phyloP scores from a whole-genome alignment of 2,329 filamentous ascomycete genomes.

The Colletotrichum lindemuthianum region DNA sequence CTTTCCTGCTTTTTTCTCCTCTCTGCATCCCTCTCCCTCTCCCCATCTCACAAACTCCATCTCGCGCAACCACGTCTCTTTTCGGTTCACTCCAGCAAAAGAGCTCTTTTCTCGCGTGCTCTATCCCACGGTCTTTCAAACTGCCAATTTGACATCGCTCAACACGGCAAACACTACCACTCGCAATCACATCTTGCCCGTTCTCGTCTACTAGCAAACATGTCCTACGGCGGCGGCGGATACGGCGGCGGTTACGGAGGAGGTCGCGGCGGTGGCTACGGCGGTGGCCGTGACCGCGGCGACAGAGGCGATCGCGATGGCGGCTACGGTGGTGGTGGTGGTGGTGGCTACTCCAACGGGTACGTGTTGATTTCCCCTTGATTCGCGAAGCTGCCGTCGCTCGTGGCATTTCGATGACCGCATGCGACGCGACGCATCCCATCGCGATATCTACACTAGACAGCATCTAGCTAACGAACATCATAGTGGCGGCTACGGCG shows the following conservation, averaged over 20 bases:
- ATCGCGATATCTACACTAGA: constrained; percentile 20
- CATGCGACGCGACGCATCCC: background rate
- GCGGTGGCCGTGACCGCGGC: constrained; percentile 42
- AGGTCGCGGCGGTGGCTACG: constrained; percentile 46
- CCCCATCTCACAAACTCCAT: constrained; percentile 31
- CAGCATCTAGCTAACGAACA: constrained; percentile 47
- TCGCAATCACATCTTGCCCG: constrained; percentile 9
- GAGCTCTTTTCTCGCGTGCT: constrained; percentile 15
- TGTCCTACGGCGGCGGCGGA: constrained; percentile 57
- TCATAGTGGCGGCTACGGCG: constrained; percentile 47
- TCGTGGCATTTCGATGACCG: background rate
- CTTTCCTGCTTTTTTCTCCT: constrained; percentile 11
- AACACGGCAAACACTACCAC: constrained; percentile 7
- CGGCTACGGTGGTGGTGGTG: constrained; percentile 43
- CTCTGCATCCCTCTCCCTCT: constrained; percentile 31
- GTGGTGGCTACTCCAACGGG: constrained; percentile 55
- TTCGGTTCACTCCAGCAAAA: constrained; percentile 31
- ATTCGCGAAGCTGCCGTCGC: constrained; percentile 43
- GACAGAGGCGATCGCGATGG: constrained; percentile 41
- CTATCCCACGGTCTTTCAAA: constrained; percentile 26
- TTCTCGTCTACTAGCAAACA: constrained; percentile 41
- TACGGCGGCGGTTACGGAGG: constrained; percentile 44
- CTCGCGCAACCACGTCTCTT: constrained; percentile 28
- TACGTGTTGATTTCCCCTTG: constrained; percentile 45
- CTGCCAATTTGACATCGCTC: constrained; percentile 25